phyloP scores from a whole-genome alignment of 1,139 yeast genomes.

The Hyphopichia wangnamkhiaoensis region DNA sequence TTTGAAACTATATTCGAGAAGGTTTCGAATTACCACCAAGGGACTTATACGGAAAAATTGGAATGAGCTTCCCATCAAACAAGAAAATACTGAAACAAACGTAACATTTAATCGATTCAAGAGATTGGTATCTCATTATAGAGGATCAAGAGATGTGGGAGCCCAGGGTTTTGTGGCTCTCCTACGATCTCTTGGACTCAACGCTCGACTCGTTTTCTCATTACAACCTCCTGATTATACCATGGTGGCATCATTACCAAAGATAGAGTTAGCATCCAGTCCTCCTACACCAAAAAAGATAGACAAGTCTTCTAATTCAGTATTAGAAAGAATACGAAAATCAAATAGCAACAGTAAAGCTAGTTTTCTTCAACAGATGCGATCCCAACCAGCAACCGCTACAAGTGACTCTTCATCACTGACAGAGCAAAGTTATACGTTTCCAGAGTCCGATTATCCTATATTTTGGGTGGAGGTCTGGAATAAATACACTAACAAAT shows the following conservation, averaged over 20 bases:
- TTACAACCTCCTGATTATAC: constrained; percentile 90
- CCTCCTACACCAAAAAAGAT: constrained; percentile 2
- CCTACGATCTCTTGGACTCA: constrained; percentile 67
- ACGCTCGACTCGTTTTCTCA: constrained; percentile 76
- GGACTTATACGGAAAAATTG: constrained; percentile 59
- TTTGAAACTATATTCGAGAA: constrained; percentile 60
- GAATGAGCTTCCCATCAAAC: constrained; percentile 43
- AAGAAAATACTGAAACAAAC: constrained; percentile 20
- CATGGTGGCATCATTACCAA: constrained; percentile 22
- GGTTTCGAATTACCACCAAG: constrained; percentile 52
- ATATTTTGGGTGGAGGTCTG: constrained; percentile 94
- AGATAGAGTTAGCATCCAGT: constrained; percentile 8
- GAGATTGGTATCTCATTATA: constrained; percentile 39
- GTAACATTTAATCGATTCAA: constrained; percentile 42
- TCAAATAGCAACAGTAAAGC: constrained; percentile 6
- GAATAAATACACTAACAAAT: constrained; percentile 68
- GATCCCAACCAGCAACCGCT: constrained; percentile 2
- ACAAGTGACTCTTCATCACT: constrained; percentile 2
- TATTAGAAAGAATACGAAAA: constrained; percentile 4
- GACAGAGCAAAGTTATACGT: constrained; percentile 2
- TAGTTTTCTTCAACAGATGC: constrained; percentile 9
- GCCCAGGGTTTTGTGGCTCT: constrained; percentile 88
- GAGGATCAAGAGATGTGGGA: constrained; percentile 78
- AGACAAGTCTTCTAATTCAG: constrained; percentile 15
- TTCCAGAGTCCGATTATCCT: constrained; percentile 53